A percentile compares a stretch with the other conserved stretches of the same genome.
Conservation (phyloP, 192 early-diverging fungal species). For the Coemansia sp. region DNA sequence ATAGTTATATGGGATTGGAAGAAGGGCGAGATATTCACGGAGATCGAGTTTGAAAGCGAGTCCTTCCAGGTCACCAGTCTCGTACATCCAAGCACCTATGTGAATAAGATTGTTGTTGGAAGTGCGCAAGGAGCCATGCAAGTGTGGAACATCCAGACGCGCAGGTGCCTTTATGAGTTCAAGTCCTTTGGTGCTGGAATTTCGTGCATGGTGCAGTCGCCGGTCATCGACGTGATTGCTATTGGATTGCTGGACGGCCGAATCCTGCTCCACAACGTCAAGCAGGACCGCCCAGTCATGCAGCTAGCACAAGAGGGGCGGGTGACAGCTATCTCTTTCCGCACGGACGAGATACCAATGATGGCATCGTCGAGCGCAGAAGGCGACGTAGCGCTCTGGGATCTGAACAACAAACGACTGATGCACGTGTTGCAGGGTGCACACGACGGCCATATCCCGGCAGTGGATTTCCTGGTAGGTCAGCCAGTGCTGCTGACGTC, state of each 20-base stretch:
- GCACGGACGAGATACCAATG: conserved; percentile 80
- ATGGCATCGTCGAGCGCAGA: conserved; percentile 89
- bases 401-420: conserved; percentile 75
- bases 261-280: conserved; percentile 84
- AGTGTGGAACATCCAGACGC: conserved; percentile 88
- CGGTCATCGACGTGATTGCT: conserved; percentile 91
- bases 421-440: conserved; percentile 81
- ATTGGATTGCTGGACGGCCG: conserved; percentile 88
- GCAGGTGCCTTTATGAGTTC: conserved; percentile 80
- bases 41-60: conserved; percentile 68
- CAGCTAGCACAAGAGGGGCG: conserved; percentile 79
- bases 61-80: conserved; percentile 71
- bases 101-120: conserved; percentile 93
- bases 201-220: conserved; percentile 78
- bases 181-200: conserved; percentile 73
- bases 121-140: conserved; percentile 85
- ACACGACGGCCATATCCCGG: conserved; percentile 76
- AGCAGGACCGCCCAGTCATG: conserved; percentile 73
- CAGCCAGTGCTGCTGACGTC: conserved; percentile 88
- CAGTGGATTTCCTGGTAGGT: conserved; percentile 76
- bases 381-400: conserved; percentile 93
- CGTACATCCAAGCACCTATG: conserved; percentile 94
- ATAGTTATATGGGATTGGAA: conserved; percentile 75
- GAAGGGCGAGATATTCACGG: conserved; percentile 69
- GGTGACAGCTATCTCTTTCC: conserved; percentile 90